Evolutionary conservation across 768 basidiomycete species (phyloP), one percentile per base, ranked within the genome.

Genomic region (Mycena latifolia): DNA sequence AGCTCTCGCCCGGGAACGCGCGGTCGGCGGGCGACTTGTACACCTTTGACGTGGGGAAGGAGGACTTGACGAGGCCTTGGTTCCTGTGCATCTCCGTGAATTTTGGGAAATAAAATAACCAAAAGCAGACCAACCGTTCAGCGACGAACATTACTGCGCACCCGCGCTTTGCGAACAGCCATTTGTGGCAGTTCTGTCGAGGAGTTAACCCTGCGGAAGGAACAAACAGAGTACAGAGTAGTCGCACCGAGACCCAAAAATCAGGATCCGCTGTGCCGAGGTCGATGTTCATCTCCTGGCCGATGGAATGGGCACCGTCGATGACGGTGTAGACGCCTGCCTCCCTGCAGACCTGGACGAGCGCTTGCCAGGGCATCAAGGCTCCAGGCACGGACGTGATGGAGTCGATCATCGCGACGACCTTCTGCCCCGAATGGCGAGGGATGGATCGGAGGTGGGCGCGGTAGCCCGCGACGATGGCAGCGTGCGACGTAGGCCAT

Each of bases 291-390:
- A 84, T 70, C 71, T 92, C 88, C 70, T 92, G 92, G 0, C 93
- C 93, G 43, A 95, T 85, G 5, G 88, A 85, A 72, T 95, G 93
- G 8, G 93, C 93, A 2, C 85, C 93, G 71, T 95, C 93, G 9
- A 95, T 78, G 17, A 94, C 74, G 33, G 83, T 89, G 72, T 85
- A 84, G 5, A 90, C 83, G 4, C 85, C 86, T 64, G 89, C 88
- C 67, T 89, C 83, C 56, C 82, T 80, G 73, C 90, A 91, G n/a
- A 92, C 78, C 4, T 81, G 74, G 1, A 91, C 87, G 75, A 94
- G 82, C 63, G 86, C 85, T 74, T 88, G 80, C 93, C 92, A 94
- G 1, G 93, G 93, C 61, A 92, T 77, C 3, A 79, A 73, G 8
- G 85, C 80, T 0, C 89, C 92, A 0, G 93, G 93, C 37, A 79